phyloP scores from a whole-genome alignment of 2,329 filamentous ascomycete genomes.

The Diaporthe citrichinensis region DNA sequence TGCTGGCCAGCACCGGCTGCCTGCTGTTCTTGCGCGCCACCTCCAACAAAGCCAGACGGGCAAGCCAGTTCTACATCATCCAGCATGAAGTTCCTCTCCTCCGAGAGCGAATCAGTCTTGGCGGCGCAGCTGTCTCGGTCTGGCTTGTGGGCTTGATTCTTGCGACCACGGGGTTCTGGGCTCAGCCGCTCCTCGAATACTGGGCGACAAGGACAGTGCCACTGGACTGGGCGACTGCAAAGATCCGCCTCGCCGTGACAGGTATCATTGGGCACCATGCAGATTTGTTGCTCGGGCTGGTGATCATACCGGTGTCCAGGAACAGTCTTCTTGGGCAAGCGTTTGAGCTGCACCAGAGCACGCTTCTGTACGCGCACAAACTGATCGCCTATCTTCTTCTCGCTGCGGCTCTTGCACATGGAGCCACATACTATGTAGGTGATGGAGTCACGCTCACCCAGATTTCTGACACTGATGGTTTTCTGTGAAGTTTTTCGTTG shows the following conservation, averaged over 20 bases:
- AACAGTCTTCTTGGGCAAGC: conserved; percentile 41
- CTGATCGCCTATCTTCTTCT: conserved; percentile 37
- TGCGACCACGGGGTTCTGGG: conserved; percentile 39
- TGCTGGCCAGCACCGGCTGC: conserved; percentile 33
- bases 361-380: conserved; percentile 42
- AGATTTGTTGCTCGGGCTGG: conserved; percentile 40
- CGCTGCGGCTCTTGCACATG: conserved; percentile 33
- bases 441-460: no score
- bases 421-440: conserved; percentile 40
- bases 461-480: background rate
- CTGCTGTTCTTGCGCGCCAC: conserved; percentile 18
- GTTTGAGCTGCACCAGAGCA: conserved; percentile 41
- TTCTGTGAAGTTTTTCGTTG: background rate
- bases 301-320: conserved; percentile 41
- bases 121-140: conserved; percentile 22
- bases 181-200: conserved; percentile 27
- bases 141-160: conserved; percentile 38
- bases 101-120: conserved; percentile 32
- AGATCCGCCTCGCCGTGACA: conserved; percentile 37
- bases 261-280: conserved; percentile 42
- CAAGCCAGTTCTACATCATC: conserved; percentile 24
- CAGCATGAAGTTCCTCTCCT: conserved; percentile 16
- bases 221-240: conserved; percentile 37
- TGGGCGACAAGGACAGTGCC: conserved; percentile 33
- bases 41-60: background rate